Evolutionary conservation across 106 monocot species (phyloP).

Genomic region (Dioscorea dumetorum): DNA sequence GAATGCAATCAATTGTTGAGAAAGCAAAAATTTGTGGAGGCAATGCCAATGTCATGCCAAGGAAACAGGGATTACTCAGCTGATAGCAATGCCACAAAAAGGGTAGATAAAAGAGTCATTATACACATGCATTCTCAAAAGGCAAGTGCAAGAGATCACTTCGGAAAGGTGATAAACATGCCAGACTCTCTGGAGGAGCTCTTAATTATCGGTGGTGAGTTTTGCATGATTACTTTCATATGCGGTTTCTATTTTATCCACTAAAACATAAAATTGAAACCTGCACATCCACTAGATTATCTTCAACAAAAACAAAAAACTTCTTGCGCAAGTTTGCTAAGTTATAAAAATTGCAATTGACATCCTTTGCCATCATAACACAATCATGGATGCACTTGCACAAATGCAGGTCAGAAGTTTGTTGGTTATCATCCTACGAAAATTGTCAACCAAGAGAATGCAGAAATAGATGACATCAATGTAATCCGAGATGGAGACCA

Average conservation of each 20-base stretch:
- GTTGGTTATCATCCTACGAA: slow-evolving; percentile 18
- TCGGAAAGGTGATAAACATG: slow-evolving; percentile 43
- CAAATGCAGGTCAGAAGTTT: slow-evolving; percentile 36
- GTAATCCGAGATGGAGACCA: slow-evolving; percentile 51
- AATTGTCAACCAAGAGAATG: slow-evolving; percentile 37
- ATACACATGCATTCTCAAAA: slow-evolving; percentile 22
- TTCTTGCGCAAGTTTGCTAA: too few species aligned
- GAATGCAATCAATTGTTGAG: too few species aligned
- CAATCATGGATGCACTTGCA: too few species aligned
- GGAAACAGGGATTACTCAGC: too few species aligned
- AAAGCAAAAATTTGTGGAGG: too few species aligned
- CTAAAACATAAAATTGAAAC: too few species aligned
- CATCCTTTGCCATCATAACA: too few species aligned
- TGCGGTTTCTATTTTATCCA: too few species aligned
- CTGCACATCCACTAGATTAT: too few species aligned
- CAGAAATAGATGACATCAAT: slow-evolving; percentile 49
- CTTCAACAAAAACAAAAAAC: too few species aligned
- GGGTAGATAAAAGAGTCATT: slow-evolving; percentile 33
- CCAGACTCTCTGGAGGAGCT: slow-evolving; percentile 58
- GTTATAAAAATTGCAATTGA: too few species aligned
- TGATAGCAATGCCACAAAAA: neutral
- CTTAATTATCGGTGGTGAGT: slow-evolving; percentile 38
- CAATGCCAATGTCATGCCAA: too few species aligned
- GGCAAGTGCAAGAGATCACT: slow-evolving; percentile 8
- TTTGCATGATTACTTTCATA: neutral